Evolutionary conservation across 129 eudicot genomes (phyloP), one percentile per base, ranked within the genome.

Genomic region (Tagetes erecta): DNA sequence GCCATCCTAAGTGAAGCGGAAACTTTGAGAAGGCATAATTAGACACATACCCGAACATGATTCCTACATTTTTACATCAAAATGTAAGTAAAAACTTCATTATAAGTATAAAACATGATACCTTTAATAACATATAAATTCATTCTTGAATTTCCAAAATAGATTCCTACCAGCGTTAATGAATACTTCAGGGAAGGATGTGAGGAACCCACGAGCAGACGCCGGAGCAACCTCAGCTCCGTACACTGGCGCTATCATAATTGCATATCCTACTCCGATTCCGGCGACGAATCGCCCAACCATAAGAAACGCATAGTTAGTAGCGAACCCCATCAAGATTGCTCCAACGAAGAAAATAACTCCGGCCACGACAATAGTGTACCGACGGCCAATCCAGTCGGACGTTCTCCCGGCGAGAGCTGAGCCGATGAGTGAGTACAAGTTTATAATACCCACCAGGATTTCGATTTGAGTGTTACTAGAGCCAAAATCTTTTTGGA

Each of bases 361-460:
- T 20, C 80, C 88, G 41, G 91, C 95, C 6, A 86, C 73, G 45
- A 86, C 80, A 8, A 86, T 86, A 9, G 94, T 89, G 80, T 81
- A 86, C 27, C 95, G 87, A 1, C 95, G 95, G 50, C 95, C 95
- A 13, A 89, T 81, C 91, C 84, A 84, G 81, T 89, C 95, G 53
- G 95, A 86, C 1, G 91, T 86, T 46, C 79, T 58, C 10, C 91
- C 96, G 39, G 87, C 96, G 27, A 81, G 84, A 40, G 84, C 85
- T 37, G 91, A 81, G 55, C 96, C 95, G 40, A 86, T 38, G 33
- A 89, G 76, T 6, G 81, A 86, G 74, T 84, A 86, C 49, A 89
- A 6, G 76, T 89, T 84, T 4, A 89, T 49, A 63, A 82, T 83
- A 14, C 96, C 96, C 20, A 86, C 74, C 6, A 89, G 68, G 6